Evolutionary conservation across 2,329 filamentous ascomycete species (phyloP), one percentile per base, ranked within the genome.

Genomic region (Chrysoporthe puriensis): DNA sequence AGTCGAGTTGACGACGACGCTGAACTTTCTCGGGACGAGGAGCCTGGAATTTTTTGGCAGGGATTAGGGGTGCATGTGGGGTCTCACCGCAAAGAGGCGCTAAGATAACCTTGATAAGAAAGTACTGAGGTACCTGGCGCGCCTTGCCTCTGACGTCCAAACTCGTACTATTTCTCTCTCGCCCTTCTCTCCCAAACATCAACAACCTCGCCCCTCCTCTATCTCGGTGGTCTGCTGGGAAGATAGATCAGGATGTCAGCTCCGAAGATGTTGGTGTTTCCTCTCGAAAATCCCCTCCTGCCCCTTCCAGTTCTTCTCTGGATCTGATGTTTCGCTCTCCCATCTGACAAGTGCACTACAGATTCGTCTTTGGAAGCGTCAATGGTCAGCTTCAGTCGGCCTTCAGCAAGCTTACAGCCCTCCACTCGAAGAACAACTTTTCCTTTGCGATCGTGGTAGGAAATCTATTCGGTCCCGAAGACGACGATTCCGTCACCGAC

Each of bases 341-440:
- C 9, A 71, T 66, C 72, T 74, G 58, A 73, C 65, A 63, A 43
- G 26, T 34, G 14, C 26, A 63, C 34, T 43, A 43, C 70, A 93
- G 91, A 67, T 89, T 96, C 73, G 93, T 97, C 50, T 82, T 97
- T 70, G 96, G 96, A 67, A 89, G 89, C 76, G 85, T 97, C 71
- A 90, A 94, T 76, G 95, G 95, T 74, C 88, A 92, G 75, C 85
- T 97, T 63, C 84, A 87, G 70, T 79, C 89, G 14, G 89, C 91
- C 11, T 93, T 99, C 77, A 84, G 87, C 69, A 99, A 97, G 79
- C 82, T 98, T 26, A 84, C 89, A 9, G 86, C 88, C 11, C 83
- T 98, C 2, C 94, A 98, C 73, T 82, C 88, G 46, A 98, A 97
- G 80, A 96, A 97, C 76, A 86, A 85, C 74, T 98, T 99, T 77